These are phyloP conservation scores for Hypocrella siamensis DNA, from an alignment of 2,329 filamentous ascomycete species.

Conservation along the genomic window DNA sequence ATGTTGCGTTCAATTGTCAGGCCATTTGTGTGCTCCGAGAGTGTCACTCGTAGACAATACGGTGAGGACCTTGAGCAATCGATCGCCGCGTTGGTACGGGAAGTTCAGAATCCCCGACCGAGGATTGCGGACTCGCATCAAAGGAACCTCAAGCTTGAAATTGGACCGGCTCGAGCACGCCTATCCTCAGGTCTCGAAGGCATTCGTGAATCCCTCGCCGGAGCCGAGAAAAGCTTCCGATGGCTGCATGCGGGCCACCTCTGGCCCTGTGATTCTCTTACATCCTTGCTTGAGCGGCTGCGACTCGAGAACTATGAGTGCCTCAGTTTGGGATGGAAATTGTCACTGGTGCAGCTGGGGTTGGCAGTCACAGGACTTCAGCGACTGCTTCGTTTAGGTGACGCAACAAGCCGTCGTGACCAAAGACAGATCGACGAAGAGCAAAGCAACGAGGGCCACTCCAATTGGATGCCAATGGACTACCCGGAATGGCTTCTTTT, in stretches of 20 bases:
- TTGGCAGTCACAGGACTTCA: slow-evolving; percentile 28
- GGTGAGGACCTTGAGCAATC: slow-evolving; percentile 1
- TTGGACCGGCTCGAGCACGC: too few relatives aligned
- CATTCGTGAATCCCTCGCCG: too few relatives aligned
- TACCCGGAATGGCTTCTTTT: slow-evolving; percentile 45
- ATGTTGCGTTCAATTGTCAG: background rate
- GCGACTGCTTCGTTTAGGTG: slow-evolving; percentile 22
- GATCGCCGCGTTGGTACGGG: slow-evolving; percentile 1
- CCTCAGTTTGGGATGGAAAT: slow-evolving; percentile 20
- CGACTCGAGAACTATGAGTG: slow-evolving; percentile 8
- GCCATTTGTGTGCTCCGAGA: background rate
- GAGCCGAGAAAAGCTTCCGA: too few relatives aligned
- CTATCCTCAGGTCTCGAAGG: too few relatives aligned
- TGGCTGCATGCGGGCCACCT: too few relatives aligned
- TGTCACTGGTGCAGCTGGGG: slow-evolving; percentile 25
- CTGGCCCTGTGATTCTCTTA: slow-evolving; percentile 27
- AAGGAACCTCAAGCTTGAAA: too few relatives aligned
- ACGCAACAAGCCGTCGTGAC: background rate
- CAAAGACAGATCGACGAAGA: slow-evolving; percentile 5
- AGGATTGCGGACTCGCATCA: too few relatives aligned
- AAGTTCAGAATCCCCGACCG: too few relatives aligned
- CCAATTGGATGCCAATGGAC: slow-evolving; percentile 32
- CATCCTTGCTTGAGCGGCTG: slow-evolving; percentile 30
- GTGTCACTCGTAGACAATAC: background rate
- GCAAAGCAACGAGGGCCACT: background rate